phyloP scores from a whole-genome alignment of 257 asterid genomes.

The Petunia axillaris region DNA sequence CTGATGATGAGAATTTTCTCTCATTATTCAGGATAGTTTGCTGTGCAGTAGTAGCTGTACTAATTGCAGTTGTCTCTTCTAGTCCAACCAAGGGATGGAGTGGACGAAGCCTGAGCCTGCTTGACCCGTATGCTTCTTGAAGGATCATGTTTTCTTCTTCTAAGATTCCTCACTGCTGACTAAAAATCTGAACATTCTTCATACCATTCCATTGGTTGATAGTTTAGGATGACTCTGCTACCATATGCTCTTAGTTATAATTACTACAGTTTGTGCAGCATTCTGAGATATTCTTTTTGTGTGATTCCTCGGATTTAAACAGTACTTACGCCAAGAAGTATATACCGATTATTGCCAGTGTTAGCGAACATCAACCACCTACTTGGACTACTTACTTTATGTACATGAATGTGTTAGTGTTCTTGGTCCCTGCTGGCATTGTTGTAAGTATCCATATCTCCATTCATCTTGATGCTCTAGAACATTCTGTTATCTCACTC shows the following conservation, averaged over 20 bases:
- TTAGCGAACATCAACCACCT: constrained; percentile 99
- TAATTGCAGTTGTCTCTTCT: constrained; percentile 92
- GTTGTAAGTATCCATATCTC: constrained; percentile 61
- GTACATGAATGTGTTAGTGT: constrained; percentile 96
- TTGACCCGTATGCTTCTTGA: constrained; percentile 81
- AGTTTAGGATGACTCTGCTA: neutral
- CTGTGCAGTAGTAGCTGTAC: constrained; percentile 69
- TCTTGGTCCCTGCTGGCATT: constrained; percentile 98
- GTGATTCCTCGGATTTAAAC: constrained; percentile 40
- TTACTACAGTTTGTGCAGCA: constrained; percentile 16
- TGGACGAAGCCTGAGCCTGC: constrained; percentile 97
- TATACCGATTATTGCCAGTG: constrained; percentile 98
- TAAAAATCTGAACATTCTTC: no score
- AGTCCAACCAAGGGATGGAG: constrained; percentile 99
- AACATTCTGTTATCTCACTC: constrained; percentile 12
- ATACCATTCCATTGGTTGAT: neutral
- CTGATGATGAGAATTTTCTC: neutral
- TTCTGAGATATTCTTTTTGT: constrained; percentile 33
- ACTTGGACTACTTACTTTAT: constrained; percentile 99
- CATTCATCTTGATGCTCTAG: neutral
- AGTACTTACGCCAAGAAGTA: constrained; percentile 99
- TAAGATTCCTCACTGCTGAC: neutral
- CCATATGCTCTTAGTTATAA: neutral
- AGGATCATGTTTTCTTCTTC: neutral
- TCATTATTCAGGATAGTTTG: constrained; percentile 70